These are phyloP conservation scores for Penicillium thymicola DNA, from an alignment of 2,329 filamentous ascomycete genomes.

Conservation along the genomic window DNA sequence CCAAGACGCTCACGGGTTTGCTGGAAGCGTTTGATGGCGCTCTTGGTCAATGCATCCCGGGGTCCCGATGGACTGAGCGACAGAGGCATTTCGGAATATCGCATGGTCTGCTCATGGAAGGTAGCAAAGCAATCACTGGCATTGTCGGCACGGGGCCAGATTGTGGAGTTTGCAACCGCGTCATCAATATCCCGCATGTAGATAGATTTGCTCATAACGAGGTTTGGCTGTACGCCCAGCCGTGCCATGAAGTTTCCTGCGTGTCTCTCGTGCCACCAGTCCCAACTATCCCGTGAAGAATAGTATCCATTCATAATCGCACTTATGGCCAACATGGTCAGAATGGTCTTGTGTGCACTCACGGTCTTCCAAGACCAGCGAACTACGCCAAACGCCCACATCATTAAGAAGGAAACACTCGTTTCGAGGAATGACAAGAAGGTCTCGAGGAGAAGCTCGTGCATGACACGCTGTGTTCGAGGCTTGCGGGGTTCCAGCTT, in stretches of 20 bases:
- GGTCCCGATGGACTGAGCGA: slow-evolving; percentile 28
- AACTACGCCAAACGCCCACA: slow-evolving; percentile 68
- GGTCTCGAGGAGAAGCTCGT: slow-evolving; percentile 69
- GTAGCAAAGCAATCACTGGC: slow-evolving; percentile 43
- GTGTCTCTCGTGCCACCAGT: slow-evolving; percentile 82
- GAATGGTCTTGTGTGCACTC: slow-evolving; percentile 70
- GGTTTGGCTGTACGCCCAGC: slow-evolving; percentile 74
- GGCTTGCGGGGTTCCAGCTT: slow-evolving; percentile 50
- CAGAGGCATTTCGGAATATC: slow-evolving; percentile 31
- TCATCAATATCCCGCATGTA: slow-evolving; percentile 79
- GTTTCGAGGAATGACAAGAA: slow-evolving; percentile 71
- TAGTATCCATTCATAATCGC: slow-evolving; percentile 70
- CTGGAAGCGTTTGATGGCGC: slow-evolving; percentile 59
- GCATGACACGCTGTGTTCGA: slow-evolving; percentile 59
- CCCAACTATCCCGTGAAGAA: slow-evolving; percentile 67
- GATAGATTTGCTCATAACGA: slow-evolving; percentile 78
- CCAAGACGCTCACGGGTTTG: slow-evolving; percentile 80
- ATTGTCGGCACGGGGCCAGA: slow-evolving; percentile 27
- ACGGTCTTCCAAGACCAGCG: slow-evolving; percentile 65
- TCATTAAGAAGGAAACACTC: slow-evolving; percentile 70
- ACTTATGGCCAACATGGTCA: slow-evolving; percentile 67
- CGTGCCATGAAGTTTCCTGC: slow-evolving; percentile 77
- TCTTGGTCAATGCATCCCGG: slow-evolving; percentile 31
- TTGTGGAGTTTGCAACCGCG: slow-evolving; percentile 46
- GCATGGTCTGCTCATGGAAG: slow-evolving; percentile 42